These are phyloP conservation scores for Puccinia horiana DNA, from an alignment of 1,284 basidiomycete genomes.

Conservation along the genomic window DNA sequence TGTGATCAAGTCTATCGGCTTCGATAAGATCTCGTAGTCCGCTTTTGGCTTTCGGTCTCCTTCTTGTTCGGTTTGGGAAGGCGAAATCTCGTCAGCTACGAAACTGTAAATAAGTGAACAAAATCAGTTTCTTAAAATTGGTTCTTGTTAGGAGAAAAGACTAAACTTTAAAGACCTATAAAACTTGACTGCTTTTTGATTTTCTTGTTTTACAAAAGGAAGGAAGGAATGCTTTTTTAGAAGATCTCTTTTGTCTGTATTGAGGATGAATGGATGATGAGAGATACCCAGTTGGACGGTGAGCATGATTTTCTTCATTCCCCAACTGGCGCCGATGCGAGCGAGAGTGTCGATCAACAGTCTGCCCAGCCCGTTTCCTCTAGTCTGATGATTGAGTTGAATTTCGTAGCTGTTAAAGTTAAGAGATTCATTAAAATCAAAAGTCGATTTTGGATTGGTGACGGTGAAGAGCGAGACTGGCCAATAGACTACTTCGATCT, in stretches of 20 bases:
- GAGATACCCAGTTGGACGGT: conserved; percentile 69
- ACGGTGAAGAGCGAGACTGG: conserved; percentile 55
- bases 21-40: conserved; percentile 37
- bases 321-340: conserved; percentile 63
- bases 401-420: conserved; percentile 80
- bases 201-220: background rate
- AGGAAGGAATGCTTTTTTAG: background rate
- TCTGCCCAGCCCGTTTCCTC: conserved; percentile 66
- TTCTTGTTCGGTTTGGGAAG: conserved; percentile 24
- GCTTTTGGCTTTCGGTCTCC: background rate
- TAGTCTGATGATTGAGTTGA: conserved; percentile 63
- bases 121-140: background rate
- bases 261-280: background rate
- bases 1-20: background rate
- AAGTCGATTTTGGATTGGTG: background rate
- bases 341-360: conserved; percentile 64
- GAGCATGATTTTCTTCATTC: conserved; percentile 71
- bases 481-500: conserved; percentile 67
- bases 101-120: background rate
- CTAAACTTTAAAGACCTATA: conserved; percentile 1
- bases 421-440: background rate
- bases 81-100: conserved; percentile 28
- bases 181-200: background rate
- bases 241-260: background rate
- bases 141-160: background rate